Percentiles rank a stretch among this genome's conserved stretches.
These are phyloP conservation scores for Wolfiporia cocos DNA, from an alignment of 1,284 basidiomycete genomes.

Conservation along the genomic window DNA sequence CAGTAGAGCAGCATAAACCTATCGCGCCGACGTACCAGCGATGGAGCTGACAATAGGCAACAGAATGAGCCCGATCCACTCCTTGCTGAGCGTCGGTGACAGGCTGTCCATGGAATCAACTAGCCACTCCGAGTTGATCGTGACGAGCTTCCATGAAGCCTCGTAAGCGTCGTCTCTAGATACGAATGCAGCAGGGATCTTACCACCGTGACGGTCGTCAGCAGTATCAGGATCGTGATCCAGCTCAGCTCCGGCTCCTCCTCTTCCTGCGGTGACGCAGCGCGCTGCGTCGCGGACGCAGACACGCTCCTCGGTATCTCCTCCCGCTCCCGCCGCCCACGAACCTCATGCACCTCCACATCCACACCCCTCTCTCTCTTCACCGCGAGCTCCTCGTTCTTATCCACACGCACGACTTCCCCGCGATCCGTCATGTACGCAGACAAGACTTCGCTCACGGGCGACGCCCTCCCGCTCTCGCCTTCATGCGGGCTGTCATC, in stretches of 20 bases:
- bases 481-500: no score
- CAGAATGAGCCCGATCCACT: conserved; percentile 83
- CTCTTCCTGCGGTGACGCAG: conserved; percentile 3
- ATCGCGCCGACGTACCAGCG: conserved; percentile 59
- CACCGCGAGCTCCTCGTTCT: not conserved
- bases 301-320: not conserved
- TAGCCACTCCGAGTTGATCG: conserved; percentile 77
- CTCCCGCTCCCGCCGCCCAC: not conserved
- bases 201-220: conserved; percentile 62
- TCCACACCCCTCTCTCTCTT: not conserved
- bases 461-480: conserved; percentile 11
- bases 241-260: conserved; percentile 56
- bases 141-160: conserved; percentile 40
- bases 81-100: conserved; percentile 57
- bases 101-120: conserved; percentile 73
- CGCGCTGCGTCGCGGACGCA: not conserved
- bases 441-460: conserved; percentile 21
- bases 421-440: conserved; percentile 18
- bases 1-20: no score
- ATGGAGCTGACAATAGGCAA: conserved; percentile 83
- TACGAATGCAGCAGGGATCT: conserved; percentile 19
- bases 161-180: not conserved
- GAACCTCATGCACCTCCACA: conserved; percentile 1
- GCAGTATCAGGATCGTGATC: conserved; percentile 47
- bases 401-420: conserved; percentile 5